Evolutionary conservation across 2,329 filamentous ascomycete species (phyloP).

Genomic region (Diaporthe capsici): DNA sequence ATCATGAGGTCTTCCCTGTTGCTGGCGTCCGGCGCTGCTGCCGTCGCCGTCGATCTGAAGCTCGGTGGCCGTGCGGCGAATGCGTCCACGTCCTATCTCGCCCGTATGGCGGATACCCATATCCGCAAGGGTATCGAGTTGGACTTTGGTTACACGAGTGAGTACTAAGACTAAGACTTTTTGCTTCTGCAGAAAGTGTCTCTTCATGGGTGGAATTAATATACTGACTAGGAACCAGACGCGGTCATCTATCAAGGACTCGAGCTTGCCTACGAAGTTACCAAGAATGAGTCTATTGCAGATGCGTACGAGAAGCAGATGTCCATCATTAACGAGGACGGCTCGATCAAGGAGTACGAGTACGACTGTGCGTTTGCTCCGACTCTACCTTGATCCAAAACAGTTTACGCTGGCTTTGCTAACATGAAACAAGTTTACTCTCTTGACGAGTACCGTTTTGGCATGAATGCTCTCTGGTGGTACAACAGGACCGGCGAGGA

Average conservation of each 20-base stretch:
- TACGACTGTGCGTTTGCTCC: conserved; percentile 45
- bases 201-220: too few species aligned
- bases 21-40: conserved; percentile 62
- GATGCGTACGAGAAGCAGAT: conserved; percentile 53
- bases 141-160: conserved; percentile 51
- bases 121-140: conserved; percentile 49
- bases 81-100: conserved; percentile 65
- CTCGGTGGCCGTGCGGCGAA: conserved; percentile 83
- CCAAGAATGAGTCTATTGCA: conserved; percentile 53
- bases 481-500: conserved; percentile 53
- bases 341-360: conserved; percentile 56
- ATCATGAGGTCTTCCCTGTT: conserved; percentile 28
- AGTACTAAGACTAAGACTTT: background rate
- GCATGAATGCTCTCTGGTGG: conserved; percentile 55
- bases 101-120: conserved; percentile 55
- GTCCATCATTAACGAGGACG: conserved; percentile 55
- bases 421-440: conserved; percentile 49
- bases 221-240: conserved; percentile 37
- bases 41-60: conserved; percentile 78
- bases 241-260: conserved; percentile 55
- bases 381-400: background rate
- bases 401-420: background rate
- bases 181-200: background rate
- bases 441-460: conserved; percentile 56
- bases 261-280: conserved; percentile 54